Base-by-base conservation (phyloP, 2,329 filamentous ascomycete genomes). In the Pseudogymnoascus sp. region DNA sequence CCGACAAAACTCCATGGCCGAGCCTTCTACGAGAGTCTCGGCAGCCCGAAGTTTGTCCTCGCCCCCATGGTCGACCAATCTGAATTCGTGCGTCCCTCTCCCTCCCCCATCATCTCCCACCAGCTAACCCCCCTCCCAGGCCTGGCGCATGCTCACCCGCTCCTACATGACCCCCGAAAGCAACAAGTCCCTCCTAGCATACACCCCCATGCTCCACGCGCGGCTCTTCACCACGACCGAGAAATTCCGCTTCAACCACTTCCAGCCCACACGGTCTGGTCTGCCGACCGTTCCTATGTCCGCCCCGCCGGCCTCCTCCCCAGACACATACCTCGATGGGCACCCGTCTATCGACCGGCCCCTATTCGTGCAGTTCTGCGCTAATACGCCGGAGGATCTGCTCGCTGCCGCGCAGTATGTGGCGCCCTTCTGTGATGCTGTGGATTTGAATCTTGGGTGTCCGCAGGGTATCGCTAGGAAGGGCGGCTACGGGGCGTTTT, bases 1-100 rank as follows among this genome's bases (percentile, higher is more conserved):
- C 19, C 19, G 40, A 44, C 40, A 6, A 96, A 93, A 75, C 79
- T 96, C 21, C 85, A 89, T 70, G 95, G 95, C 0, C 82, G 95
- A 64, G 90, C 89, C 11, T 97, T 99, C 74, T 99, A 97, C 73
- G 87, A 97, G 78, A 96, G 90, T 73, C 89, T 99, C 66, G 95
- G 95, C 21, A 93, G 89, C 65, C 95, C 95, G 1, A 96, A 91
- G 77, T 87, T 89, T 68, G 85, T 99, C 31, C 83, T 99, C 63
- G 95, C 95, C 35, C 95, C 95, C 36, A 99, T 99, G 95, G 95
- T 99, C 21, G 93, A 99, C 73, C 91, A 97, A 76, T 97, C 92
- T 33, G 95, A 99, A 79, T 97, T 97, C 79, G 93, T 96, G 80
- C 68, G 88, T 80, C 53, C 64, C 66, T 61, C 67, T 62, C 5